Evolutionary conservation across 1,139 yeast genomes (phyloP), one percentile per base, ranked within the genome.

Genomic region (Sugiyamaella pinicola): DNA sequence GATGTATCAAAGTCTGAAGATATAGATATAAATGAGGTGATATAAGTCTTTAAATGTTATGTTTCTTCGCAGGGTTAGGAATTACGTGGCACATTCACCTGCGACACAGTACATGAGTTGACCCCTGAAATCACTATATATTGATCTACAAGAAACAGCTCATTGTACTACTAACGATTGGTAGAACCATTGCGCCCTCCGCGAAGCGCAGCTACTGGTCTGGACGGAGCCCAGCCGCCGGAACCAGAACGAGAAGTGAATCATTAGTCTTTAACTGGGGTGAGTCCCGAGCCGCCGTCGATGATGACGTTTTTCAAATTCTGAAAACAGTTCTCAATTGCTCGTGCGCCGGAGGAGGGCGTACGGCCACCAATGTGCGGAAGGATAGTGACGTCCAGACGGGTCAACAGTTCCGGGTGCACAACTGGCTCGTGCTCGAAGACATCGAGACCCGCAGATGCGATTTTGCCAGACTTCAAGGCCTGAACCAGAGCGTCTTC

Each of bases 291-390:
- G 3, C 56, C 52, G 4, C 39, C 41, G 9, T 47, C 47, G 33
- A 48, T 39, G 7, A 59, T 43, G 26, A 57, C 49, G 37, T 53
- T 28, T 33, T 58, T 49, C 13, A 59, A 41, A 42, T 57, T 59
- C 10, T 38, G 35, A 29, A 59, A 43, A 34, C 60, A 56, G 41
- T 55, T 54, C 17, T 51, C 43, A 9, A 57, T 38, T 2, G 58
- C 51, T n/a, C 44, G 41, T 7, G 49, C 46, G 21, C 43, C 54
- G 7, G 73, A 73, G 40, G 79, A 80, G 33, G 71, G 69, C 0
- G 95, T 84, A 0, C 89, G 81, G 22, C 91, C 84, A 0, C 91
- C 96, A 34, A 85, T 68, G 67, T 87, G 96, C 8, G 96, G 96
- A 13, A 88, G 79, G 47, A 85, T 69, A 0, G 84, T 73, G n/a